These are phyloP conservation scores for Saccharomycopsis guyanensis DNA, from an alignment of 805 yeast species.

Conservation along the genomic window DNA sequence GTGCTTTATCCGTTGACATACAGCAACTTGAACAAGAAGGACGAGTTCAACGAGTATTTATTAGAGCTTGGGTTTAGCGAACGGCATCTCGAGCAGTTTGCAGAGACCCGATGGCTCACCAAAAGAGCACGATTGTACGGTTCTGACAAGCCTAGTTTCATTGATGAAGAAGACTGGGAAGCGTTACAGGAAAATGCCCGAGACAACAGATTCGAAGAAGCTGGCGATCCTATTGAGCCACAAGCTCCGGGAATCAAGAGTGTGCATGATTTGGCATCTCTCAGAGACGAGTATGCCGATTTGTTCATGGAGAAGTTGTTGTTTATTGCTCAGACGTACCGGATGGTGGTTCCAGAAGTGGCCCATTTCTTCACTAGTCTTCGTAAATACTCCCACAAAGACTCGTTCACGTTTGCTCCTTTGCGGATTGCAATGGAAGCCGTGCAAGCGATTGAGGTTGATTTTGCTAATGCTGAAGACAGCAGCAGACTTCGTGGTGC, in stretches of 20 bases:
- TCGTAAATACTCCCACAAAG: background rate
- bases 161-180: constrained; percentile 30
- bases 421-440: constrained; percentile 23
- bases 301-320: constrained; percentile 36
- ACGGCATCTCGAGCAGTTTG: constrained; percentile 15
- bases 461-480: constrained; percentile 25
- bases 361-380: constrained; percentile 34
- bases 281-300: constrained; percentile 30
- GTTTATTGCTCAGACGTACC: constrained; percentile 36
- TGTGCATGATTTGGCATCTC: constrained; percentile 33
- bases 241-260: constrained; percentile 34
- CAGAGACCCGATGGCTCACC: constrained; percentile 23
- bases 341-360: constrained; percentile 31
- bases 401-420: background rate
- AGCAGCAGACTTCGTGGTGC: constrained; percentile 31
- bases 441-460: constrained; percentile 30
- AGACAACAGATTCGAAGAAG: constrained; percentile 16
- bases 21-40: background rate
- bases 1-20: constrained; percentile 29
- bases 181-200: constrained; percentile 9
- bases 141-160: background rate
- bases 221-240: constrained; percentile 29
- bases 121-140: background rate
- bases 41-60: constrained; percentile 6
- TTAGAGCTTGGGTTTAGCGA: constrained; percentile 7